Percentiles rank a stretch among this genome's conserved stretches.
Evolutionary conservation across 129 eudicot species (phyloP).

Genomic region (Escallonia herrerae): DNA sequence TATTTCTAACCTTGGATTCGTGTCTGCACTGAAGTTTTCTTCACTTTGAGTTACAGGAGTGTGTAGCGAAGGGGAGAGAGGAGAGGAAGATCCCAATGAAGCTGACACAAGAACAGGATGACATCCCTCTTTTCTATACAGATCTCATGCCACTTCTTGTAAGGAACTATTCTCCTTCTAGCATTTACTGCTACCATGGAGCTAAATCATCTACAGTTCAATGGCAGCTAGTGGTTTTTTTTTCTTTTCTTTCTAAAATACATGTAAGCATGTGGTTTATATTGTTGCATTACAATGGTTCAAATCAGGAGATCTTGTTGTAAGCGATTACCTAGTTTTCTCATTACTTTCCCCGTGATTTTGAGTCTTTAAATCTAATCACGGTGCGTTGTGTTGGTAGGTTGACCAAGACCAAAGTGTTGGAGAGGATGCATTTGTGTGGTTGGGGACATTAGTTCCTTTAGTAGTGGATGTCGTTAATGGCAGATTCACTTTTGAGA

Average conservation of each 20-base stretch:
- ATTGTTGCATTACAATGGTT: neutral
- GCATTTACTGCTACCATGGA: neutral
- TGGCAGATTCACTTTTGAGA: slow-evolving; percentile 79
- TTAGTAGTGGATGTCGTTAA: slow-evolving; percentile 59
- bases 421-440: slow-evolving; percentile 76
- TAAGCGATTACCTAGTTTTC: no score
- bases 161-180: slow-evolving; percentile 14
- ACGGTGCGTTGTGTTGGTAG: slow-evolving; percentile 15
- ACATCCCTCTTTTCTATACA: slow-evolving; percentile 66
- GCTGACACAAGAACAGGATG: slow-evolving; percentile 49
- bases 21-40: neutral
- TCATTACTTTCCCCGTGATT: no score
- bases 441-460: slow-evolving; percentile 73
- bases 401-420: slow-evolving; percentile 66
- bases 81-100: slow-evolving; percentile 30
- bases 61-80: slow-evolving; percentile 70
- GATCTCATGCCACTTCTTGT: slow-evolving; percentile 96
- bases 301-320: no score
- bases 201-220: no score
- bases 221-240: no score
- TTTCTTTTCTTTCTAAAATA: neutral
- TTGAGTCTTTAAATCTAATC: no score
- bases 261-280: neutral
- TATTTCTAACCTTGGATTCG: neutral
- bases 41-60: slow-evolving; percentile 41